phyloP scores from a whole-genome alignment of 2,329 filamentous ascomycete genomes.

The Alternaria gaisen region DNA sequence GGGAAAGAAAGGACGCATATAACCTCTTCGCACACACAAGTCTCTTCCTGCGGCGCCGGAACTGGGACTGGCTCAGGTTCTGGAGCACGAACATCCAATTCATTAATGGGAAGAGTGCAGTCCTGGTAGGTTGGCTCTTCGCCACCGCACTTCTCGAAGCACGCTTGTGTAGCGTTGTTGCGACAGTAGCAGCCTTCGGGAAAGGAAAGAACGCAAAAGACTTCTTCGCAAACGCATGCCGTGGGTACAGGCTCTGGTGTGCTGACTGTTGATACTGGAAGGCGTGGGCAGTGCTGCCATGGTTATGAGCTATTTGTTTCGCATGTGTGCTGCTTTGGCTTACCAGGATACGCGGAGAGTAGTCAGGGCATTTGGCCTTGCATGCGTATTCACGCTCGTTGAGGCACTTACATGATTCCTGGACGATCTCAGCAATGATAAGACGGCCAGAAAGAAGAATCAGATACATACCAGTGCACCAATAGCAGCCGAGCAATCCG shows the following conservation, averaged over 20 bases:
- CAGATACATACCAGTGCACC: neutral
- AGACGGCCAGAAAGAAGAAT: neutral
- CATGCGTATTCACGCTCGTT: slow-evolving; percentile 39
- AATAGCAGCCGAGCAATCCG: neutral
- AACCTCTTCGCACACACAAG: slow-evolving; percentile 25
- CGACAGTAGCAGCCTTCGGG: slow-evolving; percentile 40
- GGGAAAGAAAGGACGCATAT: slow-evolving; percentile 37
- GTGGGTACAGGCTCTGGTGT: neutral
- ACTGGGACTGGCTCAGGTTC: neutral
- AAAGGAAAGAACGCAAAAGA: slow-evolving; percentile 33
- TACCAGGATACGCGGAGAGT: slow-evolving; percentile 18
- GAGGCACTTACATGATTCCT: slow-evolving; percentile 41
- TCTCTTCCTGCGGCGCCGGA: neutral
- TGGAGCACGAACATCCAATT: neutral
- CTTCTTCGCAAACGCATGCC: slow-evolving; percentile 10
- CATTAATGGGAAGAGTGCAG: neutral
- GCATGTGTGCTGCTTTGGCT: neutral
- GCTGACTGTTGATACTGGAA: neutral
- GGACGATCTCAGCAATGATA: neutral
- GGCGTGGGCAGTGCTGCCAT: neutral
- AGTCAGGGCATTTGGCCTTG: slow-evolving; percentile 34
- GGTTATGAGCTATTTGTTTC: neutral
- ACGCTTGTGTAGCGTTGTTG: slow-evolving; percentile 30
- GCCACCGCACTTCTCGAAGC: slow-evolving; percentile 39
- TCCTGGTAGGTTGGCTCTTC: neutral